phyloP scores from a whole-genome alignment of 2,329 filamentous ascomycete genomes.

The Fusarium mexicanum region DNA sequence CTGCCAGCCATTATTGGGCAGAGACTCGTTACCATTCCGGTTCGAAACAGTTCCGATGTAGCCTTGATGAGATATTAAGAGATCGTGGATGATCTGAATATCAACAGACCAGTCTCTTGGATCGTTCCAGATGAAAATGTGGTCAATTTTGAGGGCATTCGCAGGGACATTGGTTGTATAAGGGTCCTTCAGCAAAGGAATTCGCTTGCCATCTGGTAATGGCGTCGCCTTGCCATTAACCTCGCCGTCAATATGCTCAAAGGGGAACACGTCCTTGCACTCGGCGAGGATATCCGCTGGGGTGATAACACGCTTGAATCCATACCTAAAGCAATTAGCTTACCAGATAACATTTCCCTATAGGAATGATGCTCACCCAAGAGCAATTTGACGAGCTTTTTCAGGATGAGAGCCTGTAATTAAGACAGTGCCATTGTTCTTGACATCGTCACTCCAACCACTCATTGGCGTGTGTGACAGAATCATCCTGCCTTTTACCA shows the following conservation, averaged over 20 bases:
- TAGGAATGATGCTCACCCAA: constrained; percentile 58
- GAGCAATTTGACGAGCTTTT: constrained; percentile 77
- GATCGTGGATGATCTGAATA: constrained; percentile 82
- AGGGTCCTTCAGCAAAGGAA: constrained; percentile 45
- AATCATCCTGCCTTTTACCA: constrained; percentile 57
- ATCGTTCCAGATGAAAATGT: constrained; percentile 94
- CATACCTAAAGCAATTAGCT: constrained; percentile 58
- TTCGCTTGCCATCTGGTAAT: constrained; percentile 48
- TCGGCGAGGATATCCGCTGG: constrained; percentile 83
- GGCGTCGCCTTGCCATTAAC: constrained; percentile 44
- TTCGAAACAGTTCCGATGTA: constrained; percentile 81
- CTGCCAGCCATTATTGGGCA: constrained; percentile 83
- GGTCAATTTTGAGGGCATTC: constrained; percentile 78
- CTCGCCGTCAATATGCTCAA: constrained; percentile 60
- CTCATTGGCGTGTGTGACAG: constrained; percentile 91
- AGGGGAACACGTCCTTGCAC: constrained; percentile 83
- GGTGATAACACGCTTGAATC: constrained; percentile 84
- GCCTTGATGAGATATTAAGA: constrained; percentile 81
- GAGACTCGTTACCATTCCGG: constrained; percentile 71
- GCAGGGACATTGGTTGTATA: constrained; percentile 49
- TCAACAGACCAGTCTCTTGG: constrained; percentile 96
- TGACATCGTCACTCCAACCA: constrained; percentile 60
- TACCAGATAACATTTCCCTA: neutral
- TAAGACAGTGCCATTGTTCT: constrained; percentile 65
- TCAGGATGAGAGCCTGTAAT: constrained; percentile 76